Evolutionary conservation across 2,329 filamentous ascomycete species (phyloP).

Genomic region (Aspergillus novoparasiticus): DNA sequence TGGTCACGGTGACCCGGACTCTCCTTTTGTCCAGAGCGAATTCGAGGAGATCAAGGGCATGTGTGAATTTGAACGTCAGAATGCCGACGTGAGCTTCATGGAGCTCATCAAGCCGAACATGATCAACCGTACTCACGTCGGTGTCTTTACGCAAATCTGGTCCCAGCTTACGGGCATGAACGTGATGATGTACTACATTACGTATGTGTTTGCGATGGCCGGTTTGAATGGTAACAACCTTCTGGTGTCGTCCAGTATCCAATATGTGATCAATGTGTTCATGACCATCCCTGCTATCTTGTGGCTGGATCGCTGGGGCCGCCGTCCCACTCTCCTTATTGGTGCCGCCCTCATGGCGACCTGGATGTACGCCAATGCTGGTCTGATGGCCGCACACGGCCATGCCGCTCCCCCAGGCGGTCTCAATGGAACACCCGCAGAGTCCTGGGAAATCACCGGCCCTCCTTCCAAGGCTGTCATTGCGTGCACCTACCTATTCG

Average conservation of each 20-base stretch:
- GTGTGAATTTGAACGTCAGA: constrained; percentile 71
- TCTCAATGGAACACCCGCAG: constrained; percentile 33
- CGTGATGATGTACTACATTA: constrained; percentile 73
- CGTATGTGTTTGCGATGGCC: constrained; percentile 69
- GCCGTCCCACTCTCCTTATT: constrained; percentile 65
- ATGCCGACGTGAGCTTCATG: constrained; percentile 68
- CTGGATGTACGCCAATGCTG: constrained; percentile 47
- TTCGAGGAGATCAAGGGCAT: constrained; percentile 73
- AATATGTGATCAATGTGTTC: constrained; percentile 77
- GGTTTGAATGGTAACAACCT: constrained; percentile 61
- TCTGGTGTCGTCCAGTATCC: constrained; percentile 68
- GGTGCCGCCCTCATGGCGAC: constrained; percentile 65
- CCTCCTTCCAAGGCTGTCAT: constrained; percentile 66
- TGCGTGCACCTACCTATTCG: constrained; percentile 72
- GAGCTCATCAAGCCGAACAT: constrained; percentile 73
- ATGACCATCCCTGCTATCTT: constrained; percentile 79
- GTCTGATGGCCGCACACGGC: constrained; percentile 43
- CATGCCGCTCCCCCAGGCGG: constrained; percentile 45
- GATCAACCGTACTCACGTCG: constrained; percentile 73
- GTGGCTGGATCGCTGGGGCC: constrained; percentile 75
- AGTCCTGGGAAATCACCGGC: constrained; percentile 43
- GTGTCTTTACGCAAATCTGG: constrained; percentile 75
- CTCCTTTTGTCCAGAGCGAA: constrained; percentile 68
- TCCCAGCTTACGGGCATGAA: constrained; percentile 77
- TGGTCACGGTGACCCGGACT: constrained; percentile 64